phyloP scores from a whole-genome alignment of 306 rosid species.

The Fragaria ananassa region DNA sequence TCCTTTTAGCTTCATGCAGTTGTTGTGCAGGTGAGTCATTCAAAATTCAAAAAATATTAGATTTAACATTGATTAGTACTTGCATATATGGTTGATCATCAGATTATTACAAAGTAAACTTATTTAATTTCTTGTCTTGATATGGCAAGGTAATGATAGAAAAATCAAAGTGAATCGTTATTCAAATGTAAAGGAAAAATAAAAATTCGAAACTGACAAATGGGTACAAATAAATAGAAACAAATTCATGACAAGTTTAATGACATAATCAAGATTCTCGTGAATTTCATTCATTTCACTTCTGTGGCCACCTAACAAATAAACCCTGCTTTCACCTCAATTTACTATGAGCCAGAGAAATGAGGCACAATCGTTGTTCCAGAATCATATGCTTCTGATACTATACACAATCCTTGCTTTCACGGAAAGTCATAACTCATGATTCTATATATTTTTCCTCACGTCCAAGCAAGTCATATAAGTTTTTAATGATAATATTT shows the following conservation, averaged over 20 bases:
- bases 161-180: background rate
- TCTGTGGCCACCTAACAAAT: constrained; percentile 38
- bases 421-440: constrained; percentile 35
- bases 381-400: constrained; percentile 15
- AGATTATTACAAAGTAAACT: background rate
- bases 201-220: background rate
- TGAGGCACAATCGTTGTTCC: constrained; percentile 4
- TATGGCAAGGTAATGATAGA: background rate
- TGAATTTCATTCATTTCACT: constrained; percentile 62
- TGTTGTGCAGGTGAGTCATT: background rate
- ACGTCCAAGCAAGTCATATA: constrained; percentile 19
- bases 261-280: constrained; percentile 46
- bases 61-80: background rate
- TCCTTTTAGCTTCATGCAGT: constrained; percentile 15
- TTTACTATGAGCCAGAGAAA: constrained; percentile 11
- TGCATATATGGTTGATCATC: background rate
- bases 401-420: constrained; percentile 47
- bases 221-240: background rate
- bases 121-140: background rate
- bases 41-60: background rate
- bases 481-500: constrained; percentile 20
- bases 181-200: background rate
- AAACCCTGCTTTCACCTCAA: constrained; percentile 17
- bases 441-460: constrained; percentile 21
- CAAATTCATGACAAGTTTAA: constrained; percentile 11